Evolutionary conservation across 768 basidiomycete species (phyloP), one percentile per base, ranked within the genome.

Genomic region (Suillus subluteus): DNA sequence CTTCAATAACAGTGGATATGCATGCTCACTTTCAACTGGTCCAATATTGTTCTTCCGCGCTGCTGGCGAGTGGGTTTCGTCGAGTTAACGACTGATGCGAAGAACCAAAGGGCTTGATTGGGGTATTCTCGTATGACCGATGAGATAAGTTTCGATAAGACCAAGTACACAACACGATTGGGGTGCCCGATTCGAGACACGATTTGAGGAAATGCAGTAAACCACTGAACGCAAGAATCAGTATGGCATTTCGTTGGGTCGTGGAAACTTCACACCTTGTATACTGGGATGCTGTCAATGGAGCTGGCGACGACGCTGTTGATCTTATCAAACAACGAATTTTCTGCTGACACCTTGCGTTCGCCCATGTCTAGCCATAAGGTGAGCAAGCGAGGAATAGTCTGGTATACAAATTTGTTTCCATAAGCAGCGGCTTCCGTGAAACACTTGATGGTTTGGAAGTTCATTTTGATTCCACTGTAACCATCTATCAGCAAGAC

Each of bases 361-460:
- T 95, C 95, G n/a, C 91, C 95, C 66, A 93, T 76, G 75, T 98
- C 96, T 61, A 99, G 80, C 96, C 96, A 99, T 38, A 99, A 87
- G 0, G 96, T 99, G 11, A 99, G 83, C 68, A 98, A 83, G 48
- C 98, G 89, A 0, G 98, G 96, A 67, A 99, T 88, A 0, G 95
- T 95, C 75, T 97, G 97, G 76, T 97, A 99, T 30, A 97, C 90
- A 75, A 91, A 98, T 82, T 99, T 99, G 44, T 96, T 94, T 21
- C 98, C 98, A 73, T 84, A 80, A 72, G 82, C 82, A 56, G 96
- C 88, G 1, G 96, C 91, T 67, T 83, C 87, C 3, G 84, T 82
- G 68, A 90, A 97, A 69, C 85, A 81, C 73, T 83, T 83, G 72
- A 95, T 78, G 23, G 92, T 91, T 63, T 86, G 83, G 7, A 83